Base-by-base conservation (phyloP, 495 filamentous ascomycete genomes). In the Chaetomium tenue region DNA sequence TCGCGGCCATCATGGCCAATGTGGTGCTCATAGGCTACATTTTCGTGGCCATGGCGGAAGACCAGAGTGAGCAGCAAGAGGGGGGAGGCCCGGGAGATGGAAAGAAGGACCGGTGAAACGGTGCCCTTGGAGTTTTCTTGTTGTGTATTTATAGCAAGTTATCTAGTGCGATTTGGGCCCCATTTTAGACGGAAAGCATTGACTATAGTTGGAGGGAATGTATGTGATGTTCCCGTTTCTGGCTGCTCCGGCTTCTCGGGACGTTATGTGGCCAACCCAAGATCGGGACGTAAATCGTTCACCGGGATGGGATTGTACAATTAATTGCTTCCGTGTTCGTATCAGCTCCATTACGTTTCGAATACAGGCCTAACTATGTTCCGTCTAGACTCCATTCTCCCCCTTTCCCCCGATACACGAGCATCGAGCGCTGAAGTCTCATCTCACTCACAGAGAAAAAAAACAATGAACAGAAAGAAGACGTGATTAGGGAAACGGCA, bases 1-100 rank as follows among this genome's bases (percentile, higher is more conserved):
- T 86, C 25, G 94, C 94, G 11, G 95, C 95, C 25, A 76, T 98
- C 46, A 88, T 90, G 66, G 94, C 94, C 33, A 99, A 99, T 73
- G 83, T 91, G 20, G 91, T 99, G 8, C 79, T 99, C 62, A 86
- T 99, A 63, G 88, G 86, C 18, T 99, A 98, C 77, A 86, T 98
- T 57, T 81, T 93, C 63, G 92, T 96, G 2, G 94, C 95, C 33
- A 91, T 96, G 83, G 85, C 83, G 66, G 94, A 98, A 72, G 94
- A 98, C 62, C 89, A 94, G 67, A 84, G 83, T 40, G 82, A 87
- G 22, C 83, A 82, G 25, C 83, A 75, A 74, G 62, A 62, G 40
- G 48, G 57, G 66, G 40, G 86, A 85, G 78, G 2, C 0, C 18
- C 23, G 60, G 72, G 66, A 71, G 72, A 76, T 15, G 66, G 65